Percentiles rank a stretch among this genome's conserved stretches.
Evolutionary conservation across 148 eudicot genomes (phyloP).

Genomic region (Rheum nobile): DNA sequence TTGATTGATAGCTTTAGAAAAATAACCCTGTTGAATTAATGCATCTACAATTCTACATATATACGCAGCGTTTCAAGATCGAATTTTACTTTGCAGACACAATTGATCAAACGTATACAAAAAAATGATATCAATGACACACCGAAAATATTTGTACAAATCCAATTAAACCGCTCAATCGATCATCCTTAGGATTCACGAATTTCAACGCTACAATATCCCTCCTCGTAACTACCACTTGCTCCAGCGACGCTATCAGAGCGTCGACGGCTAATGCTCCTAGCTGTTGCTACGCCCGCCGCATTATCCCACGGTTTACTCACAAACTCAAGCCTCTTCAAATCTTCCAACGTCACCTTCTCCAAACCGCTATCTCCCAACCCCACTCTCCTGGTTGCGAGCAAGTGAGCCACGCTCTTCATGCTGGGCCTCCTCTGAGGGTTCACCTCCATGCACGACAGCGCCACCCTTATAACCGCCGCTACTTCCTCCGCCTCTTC

Average conservation of each 20-base stretch:
- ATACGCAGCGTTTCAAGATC: too few relatives aligned
- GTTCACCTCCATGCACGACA: conserved; percentile 22
- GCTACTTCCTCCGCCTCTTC: conserved; percentile 19
- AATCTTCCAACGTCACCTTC: conserved; percentile 9
- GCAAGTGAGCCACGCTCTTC: conserved; percentile 21
- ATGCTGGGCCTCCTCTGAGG: conserved; percentile 40
- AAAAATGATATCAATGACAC: too few relatives aligned
- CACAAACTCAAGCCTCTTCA: conserved; percentile 7
- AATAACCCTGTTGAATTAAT: too few relatives aligned
- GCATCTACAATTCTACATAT: too few relatives aligned
- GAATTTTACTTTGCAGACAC: too few relatives aligned
- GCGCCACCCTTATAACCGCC: conserved; percentile 20
- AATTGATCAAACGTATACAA: too few relatives aligned
- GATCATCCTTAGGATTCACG: background rate
- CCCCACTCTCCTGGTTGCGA: conserved; percentile 13
- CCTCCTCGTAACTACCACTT: background rate
- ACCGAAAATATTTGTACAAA: background rate
- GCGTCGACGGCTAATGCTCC: background rate
- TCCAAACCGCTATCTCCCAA: background rate
- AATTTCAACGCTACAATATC: background rate
- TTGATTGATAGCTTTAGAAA: too few relatives aligned
- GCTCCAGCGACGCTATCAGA: background rate
- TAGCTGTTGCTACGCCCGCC: background rate
- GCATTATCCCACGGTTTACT: background rate
- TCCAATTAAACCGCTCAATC: background rate